Evolutionary conservation across 306 rosid genomes (phyloP).

Genomic region (Pyrus bretschneideri): DNA sequence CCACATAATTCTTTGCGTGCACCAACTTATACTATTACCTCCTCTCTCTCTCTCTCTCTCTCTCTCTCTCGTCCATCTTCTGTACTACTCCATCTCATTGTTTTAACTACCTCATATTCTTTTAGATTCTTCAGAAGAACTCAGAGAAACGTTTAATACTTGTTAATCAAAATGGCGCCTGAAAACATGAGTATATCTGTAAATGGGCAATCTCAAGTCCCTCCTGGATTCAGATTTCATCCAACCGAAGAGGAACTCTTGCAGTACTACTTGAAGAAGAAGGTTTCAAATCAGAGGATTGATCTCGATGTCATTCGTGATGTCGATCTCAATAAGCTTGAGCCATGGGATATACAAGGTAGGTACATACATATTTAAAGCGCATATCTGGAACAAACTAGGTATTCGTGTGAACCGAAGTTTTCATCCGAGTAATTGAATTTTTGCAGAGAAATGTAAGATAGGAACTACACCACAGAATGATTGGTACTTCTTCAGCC

Average conservation of each 20-base stretch:
- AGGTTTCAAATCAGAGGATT: conserved; percentile 64
- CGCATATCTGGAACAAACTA: background rate
- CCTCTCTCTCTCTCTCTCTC: conserved; percentile 14
- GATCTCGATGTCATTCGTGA: conserved; percentile 87
- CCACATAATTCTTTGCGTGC: conserved; percentile 43
- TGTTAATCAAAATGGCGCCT: conserved; percentile 4
- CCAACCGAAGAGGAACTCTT: conserved; percentile 89
- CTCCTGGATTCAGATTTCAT: conserved; percentile 87
- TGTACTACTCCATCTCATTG: background rate
- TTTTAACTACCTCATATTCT: background rate
- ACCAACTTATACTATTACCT: conserved; percentile 1
- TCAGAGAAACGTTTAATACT: background rate
- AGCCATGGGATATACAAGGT: conserved; percentile 99
- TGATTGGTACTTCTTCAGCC: conserved; percentile 97
- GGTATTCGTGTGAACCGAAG: background rate
- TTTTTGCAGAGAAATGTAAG: conserved; percentile 63
- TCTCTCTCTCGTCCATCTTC: background rate
- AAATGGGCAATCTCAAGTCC: conserved; percentile 88
- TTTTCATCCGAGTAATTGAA: background rate
- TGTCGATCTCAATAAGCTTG: conserved; percentile 95
- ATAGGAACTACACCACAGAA: conserved; percentile 94
- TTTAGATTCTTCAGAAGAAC: background rate
- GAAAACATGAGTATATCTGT: conserved; percentile 75
- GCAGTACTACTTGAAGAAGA: conserved; percentile 76
- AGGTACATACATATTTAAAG: background rate